Conservation (phyloP, 2,329 filamentous ascomycete species). For the Zarea fungicola region DNA sequence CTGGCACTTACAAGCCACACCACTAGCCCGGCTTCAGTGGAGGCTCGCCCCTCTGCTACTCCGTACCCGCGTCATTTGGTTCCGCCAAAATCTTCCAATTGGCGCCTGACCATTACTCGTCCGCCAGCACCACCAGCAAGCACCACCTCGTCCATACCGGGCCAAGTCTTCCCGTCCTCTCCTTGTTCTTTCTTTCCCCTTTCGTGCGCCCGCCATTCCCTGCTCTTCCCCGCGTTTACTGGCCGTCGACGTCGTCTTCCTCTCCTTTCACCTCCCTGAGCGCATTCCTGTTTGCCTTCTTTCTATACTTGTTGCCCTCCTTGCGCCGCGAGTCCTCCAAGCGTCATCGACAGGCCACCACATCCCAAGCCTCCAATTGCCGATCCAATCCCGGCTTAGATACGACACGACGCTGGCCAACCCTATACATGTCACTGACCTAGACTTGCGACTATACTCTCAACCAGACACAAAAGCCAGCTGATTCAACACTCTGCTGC, state of each 20-base stretch:
- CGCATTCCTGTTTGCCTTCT: no score
- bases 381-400: neutral
- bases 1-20: no score
- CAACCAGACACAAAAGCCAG: neutral
- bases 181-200: conserved; percentile 20
- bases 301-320: neutral
- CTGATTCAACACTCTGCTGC: neutral
- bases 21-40: no score
- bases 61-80: neutral
- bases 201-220: conserved; percentile 4
- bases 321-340: neutral
- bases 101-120: conserved; percentile 26
- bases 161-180: no score
- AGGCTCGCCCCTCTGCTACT: no score
- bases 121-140: neutral
- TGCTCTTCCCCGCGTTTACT: neutral
- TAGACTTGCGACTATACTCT: neutral
- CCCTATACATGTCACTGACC: neutral
- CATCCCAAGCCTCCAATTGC: neutral
- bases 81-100: conserved; percentile 26
- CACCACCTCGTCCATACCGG: no score
- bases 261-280: neutral
- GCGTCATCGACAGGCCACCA: neutral
- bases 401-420: neutral
- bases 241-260: neutral